Base-by-base conservation (phyloP, 2,329 filamentous ascomycete genomes). In the Allantophomopsis cytisporea region DNA sequence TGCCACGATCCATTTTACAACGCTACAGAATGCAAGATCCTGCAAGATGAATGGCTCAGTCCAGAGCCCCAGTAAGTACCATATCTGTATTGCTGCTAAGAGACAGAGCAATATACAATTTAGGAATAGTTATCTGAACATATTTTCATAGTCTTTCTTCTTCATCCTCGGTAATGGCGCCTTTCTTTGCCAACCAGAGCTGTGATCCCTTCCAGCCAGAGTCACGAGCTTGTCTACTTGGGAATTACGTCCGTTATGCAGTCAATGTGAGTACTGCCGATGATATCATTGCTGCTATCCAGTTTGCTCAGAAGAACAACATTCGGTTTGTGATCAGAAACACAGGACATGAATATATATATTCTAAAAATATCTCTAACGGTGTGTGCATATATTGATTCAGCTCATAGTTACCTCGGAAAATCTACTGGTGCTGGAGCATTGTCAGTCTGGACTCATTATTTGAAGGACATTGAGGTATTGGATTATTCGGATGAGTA, bases 401-500 rank as follows among this genome's bases (percentile, higher is more conserved):
- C 13, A 18, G 4, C 23, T n/a, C 35, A 36, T 38, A 53, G 50
- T 46, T 67, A 65, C 44, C 60, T 68, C 23, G 78, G 76, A 32
- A 70, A 72, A 33, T 76, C 70, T 0, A 75, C 74, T 0, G 79
- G 77, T n/a, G 68, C 66, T 16, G 76, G 76, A 1, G 62, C 69
- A 0, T 52, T 77, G 3, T 62, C 65, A 4, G 58, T 78, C 38
- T 77, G 74, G 65, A 76, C 66, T 7, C 71, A 76, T 42, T 54
- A 63, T 43, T 62, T 77, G 39, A 67, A 73, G 49, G 56, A 62
- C 18, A 61, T 65, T 43, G 38, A 54, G 4, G 48, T 63, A 45
- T 50, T 61, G 16, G 52, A 62, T 48, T 69, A 60, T 36, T 52
- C 54, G 5, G 52, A 58, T 15, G 11, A 46, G 1, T 42, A 56